These are phyloP conservation scores for Hypoxylon sp. DNA, from an alignment of 2,329 filamentous ascomycete species.

Conservation along the genomic window DNA sequence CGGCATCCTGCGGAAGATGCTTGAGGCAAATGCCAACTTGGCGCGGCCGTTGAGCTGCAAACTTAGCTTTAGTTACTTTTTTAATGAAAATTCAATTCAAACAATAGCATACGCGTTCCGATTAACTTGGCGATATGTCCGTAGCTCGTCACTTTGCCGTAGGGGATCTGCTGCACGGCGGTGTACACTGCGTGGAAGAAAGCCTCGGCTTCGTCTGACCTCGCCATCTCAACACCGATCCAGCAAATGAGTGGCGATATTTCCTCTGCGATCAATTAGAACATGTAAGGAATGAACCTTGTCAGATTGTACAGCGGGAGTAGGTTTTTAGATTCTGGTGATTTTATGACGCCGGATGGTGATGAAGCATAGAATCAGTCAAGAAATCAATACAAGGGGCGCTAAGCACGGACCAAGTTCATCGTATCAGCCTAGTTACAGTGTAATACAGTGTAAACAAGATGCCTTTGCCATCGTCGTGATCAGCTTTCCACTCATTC, in stretches of 20 bases:
- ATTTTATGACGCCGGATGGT: conserved; percentile 7
- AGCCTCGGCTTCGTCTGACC: conserved; percentile 79
- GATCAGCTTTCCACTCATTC: no score
- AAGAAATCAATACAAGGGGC: conserved; percentile 34
- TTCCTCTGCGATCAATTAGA: neutral
- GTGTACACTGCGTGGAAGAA: conserved; percentile 85
- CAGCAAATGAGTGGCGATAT: neutral
- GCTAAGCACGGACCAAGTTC: conserved; percentile 22
- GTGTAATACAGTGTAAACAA: conserved; percentile 21
- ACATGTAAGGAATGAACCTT: neutral
- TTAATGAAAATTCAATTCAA: conserved; percentile 1
- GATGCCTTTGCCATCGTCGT: no score
- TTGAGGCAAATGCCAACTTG: conserved; percentile 95
- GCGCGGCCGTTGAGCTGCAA: conserved; percentile 77
- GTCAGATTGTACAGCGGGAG: neutral
- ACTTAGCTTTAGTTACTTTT: conserved; percentile 1
- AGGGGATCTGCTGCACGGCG: conserved; percentile 87
- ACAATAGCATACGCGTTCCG: conserved; percentile 73
- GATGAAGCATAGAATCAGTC: conserved; percentile 8
- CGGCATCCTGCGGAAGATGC: conserved; percentile 75
- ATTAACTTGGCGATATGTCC: conserved; percentile 82
- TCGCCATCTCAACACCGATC: conserved; percentile 68
- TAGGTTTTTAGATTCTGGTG: neutral
- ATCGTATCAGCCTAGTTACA: conserved; percentile 17
- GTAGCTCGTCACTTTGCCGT: conserved; percentile 88